A percentile compares a stretch with the other conserved stretches of the same genome.
These are phyloP conservation scores for Grifola frondosa DNA, from an alignment of 1,284 basidiomycete species.

Conservation along the genomic window DNA sequence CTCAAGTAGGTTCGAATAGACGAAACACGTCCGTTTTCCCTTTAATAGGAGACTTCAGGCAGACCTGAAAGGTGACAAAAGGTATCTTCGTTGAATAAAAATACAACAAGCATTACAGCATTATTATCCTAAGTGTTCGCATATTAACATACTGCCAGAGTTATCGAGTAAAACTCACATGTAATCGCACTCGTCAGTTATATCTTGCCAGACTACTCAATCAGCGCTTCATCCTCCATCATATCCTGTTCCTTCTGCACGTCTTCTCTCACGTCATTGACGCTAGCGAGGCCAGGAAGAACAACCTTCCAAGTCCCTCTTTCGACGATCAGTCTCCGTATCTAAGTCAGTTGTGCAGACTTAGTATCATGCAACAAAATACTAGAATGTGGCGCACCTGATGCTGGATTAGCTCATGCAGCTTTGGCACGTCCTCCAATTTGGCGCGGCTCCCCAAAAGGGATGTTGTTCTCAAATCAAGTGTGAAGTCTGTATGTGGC, in stretches of 20 bases:
- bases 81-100: no score
- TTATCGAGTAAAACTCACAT: no score
- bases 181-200: not conserved
- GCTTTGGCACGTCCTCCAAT: conserved; percentile 78
- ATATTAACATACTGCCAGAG: no score
- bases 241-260: conserved; percentile 35
- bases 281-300: conserved; percentile 60
- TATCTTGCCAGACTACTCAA: not conserved
- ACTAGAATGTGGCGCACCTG: conserved; percentile 69
- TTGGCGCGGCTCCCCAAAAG: conserved; percentile 82
- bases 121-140: no score
- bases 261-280: conserved; percentile 44
- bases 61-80: no score
- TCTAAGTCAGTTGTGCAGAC: conserved; percentile 16
- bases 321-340: conserved; percentile 48
- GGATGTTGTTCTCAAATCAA: conserved; percentile 73
- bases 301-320: conserved; percentile 67
- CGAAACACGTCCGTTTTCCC: no score
- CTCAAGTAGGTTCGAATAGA: no score
- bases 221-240: not conserved
- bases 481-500: conserved; percentile 42
- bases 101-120: no score
- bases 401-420: conserved; percentile 78
- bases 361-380: conserved; percentile 16
- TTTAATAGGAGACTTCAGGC: no score